Percentiles rank a stretch among this genome's conserved stretches.
Conservation (phyloP, 75 land plant genomes). For the Cupressus sempervirens region DNA sequence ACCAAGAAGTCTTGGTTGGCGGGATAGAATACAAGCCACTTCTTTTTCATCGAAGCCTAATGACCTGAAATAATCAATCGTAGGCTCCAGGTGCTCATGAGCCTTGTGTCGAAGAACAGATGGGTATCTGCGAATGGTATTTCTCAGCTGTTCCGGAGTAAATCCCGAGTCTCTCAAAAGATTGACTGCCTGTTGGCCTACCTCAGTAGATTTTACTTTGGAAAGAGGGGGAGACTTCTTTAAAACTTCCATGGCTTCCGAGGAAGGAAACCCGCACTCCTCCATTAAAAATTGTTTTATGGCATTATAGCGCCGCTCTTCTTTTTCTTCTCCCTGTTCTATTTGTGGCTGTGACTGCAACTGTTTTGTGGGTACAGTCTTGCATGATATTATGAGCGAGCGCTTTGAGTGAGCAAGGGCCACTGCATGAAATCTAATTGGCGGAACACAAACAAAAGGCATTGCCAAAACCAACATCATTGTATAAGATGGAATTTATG, state of each 20-base stretch:
- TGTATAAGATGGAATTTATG: too few relatives aligned
- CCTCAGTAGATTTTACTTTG: background rate
- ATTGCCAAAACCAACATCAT: too few relatives aligned
- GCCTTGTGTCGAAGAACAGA: background rate
- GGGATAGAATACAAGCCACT: background rate
- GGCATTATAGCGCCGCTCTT: background rate
- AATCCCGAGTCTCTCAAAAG: background rate
- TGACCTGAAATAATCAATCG: background rate
- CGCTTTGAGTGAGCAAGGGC: too few relatives aligned
- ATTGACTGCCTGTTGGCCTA: background rate
- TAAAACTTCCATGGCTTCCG: background rate
- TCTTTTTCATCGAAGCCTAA: background rate
- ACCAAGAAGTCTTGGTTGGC: background rate
- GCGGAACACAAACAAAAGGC: too few relatives aligned
- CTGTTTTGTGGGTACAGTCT: background rate
- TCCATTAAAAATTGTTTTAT: background rate
- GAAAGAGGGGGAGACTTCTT: background rate
- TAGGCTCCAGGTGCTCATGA: background rate
- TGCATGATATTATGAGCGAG: background rate
- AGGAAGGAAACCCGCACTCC: background rate
- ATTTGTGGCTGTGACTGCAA: background rate
- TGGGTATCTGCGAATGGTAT: background rate
- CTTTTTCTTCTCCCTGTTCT: background rate
- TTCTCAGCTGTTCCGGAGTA: background rate
- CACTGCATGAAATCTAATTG: too few relatives aligned